Conservation (phyloP, 2,329 filamentous ascomycete genomes). For the Trichophyton simii region DNA sequence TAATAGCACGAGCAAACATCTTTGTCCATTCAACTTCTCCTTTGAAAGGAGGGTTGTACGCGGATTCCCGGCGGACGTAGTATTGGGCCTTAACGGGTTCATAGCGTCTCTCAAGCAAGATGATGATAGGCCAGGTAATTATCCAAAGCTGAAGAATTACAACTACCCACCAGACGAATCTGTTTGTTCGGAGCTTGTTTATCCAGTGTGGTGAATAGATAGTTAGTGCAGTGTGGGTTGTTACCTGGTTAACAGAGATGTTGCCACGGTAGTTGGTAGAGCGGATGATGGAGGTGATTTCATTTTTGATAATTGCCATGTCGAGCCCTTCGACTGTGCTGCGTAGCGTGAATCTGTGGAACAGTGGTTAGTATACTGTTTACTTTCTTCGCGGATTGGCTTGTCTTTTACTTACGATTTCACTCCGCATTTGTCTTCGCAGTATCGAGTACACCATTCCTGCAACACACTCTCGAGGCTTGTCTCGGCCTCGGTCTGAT, state of each 20-base stretch:
- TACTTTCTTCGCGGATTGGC: too few species aligned
- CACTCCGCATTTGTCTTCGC: slow-evolving; percentile 22
- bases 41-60: slow-evolving; percentile 14
- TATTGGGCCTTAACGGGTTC: slow-evolving; percentile 23
- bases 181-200: slow-evolving; percentile 25
- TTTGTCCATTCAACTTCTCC: slow-evolving; percentile 21
- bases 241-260: slow-evolving; percentile 16
- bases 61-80: slow-evolving; percentile 16
- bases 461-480: slow-evolving; percentile 9
- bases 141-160: slow-evolving; percentile 31
- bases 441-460: slow-evolving; percentile 28
- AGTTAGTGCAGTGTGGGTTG: slow-evolving; percentile 22
- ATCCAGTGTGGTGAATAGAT: slow-evolving; percentile 30
- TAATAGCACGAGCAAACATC: slow-evolving; percentile 25
- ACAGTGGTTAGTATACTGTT: not conserved
- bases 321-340: slow-evolving; percentile 19
- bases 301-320: slow-evolving; percentile 16
- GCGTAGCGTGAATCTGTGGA: slow-evolving; percentile 19
- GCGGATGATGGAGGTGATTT: slow-evolving; percentile 27
- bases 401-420: slow-evolving; percentile 23
- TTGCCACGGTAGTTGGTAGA: slow-evolving; percentile 27
- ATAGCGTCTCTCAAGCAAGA: slow-evolving; percentile 27
- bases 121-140: slow-evolving; percentile 29
- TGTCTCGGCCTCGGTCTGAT: slow-evolving; percentile 4
- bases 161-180: slow-evolving; percentile 23